phyloP scores from a whole-genome alignment of 169 alveolate genomes.

The Eimeria zaria region DNA sequence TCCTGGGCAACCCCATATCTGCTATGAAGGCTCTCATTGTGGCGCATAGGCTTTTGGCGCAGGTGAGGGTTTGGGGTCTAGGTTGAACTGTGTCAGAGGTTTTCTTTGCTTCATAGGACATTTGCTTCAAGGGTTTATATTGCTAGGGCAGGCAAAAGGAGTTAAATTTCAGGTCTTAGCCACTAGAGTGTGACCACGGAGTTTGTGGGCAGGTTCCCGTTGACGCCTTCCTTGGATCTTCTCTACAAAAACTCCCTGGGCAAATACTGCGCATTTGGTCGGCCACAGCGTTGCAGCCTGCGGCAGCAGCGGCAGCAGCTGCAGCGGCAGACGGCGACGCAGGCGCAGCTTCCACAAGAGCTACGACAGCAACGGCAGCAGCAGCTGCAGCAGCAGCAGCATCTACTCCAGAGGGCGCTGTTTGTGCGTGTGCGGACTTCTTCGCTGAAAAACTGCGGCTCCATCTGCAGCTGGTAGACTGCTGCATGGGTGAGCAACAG shows the following conservation, averaged over 20 bases:
- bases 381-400: slow-evolving; percentile 53
- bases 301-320: slow-evolving; percentile 34
- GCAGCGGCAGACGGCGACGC: slow-evolving; percentile 13
- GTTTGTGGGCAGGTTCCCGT: slow-evolving; percentile 46
- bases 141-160: neutral
- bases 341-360: neutral
- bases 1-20: slow-evolving; percentile 27
- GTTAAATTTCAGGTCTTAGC: neutral
- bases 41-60: slow-evolving; percentile 62
- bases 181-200: neutral
- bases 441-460: slow-evolving; percentile 54
- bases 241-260: slow-evolving; percentile 43
- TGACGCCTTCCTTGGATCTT: slow-evolving; percentile 50
- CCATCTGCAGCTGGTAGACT: slow-evolving; percentile 55
- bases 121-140: neutral
- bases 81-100: neutral
- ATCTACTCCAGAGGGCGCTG: slow-evolving; percentile 31
- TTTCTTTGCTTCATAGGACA: too few species aligned
- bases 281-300: slow-evolving; percentile 44
- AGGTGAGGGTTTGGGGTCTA: slow-evolving; percentile 29
- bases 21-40: slow-evolving; percentile 50
- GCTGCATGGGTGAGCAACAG: slow-evolving; percentile 32
- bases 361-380: neutral
- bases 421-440: slow-evolving; percentile 59
- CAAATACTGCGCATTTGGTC: slow-evolving; percentile 60